A percentile compares a stretch with the other conserved stretches of the same genome.
These are phyloP conservation scores for Glomus cerebriforme DNA, from an alignment of 192 early-diverging fungal genomes.

Conservation along the genomic window DNA sequence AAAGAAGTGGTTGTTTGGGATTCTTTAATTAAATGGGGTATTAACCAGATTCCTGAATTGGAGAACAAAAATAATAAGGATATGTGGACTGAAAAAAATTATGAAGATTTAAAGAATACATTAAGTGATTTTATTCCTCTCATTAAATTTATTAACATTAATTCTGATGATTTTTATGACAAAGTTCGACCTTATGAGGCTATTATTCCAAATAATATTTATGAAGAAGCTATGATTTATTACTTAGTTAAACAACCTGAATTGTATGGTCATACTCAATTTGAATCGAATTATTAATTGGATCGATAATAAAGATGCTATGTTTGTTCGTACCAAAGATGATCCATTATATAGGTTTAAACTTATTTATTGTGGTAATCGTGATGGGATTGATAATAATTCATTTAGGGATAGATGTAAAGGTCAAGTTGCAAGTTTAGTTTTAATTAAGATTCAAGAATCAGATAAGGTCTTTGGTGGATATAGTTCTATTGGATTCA, in stretches of 20 bases:
- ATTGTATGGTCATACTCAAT: no score
- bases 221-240: background rate
- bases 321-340: background rate
- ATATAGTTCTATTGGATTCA: no score
- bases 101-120: background rate
- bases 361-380: background rate
- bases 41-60: background rate
- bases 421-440: background rate
- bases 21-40: slow-evolving; percentile 20
- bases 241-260: background rate
- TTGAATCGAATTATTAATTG: background rate
- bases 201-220: background rate
- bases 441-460: background rate
- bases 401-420: background rate
- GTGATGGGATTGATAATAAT: no score
- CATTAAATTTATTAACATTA: background rate
- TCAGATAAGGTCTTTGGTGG: background rate
- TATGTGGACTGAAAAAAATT: background rate
- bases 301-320: background rate
- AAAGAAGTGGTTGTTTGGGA: slow-evolving; percentile 16
- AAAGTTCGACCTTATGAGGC: background rate
- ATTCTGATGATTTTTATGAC: slow-evolving; percentile 1
- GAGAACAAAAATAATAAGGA: background rate
- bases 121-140: background rate
- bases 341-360: background rate